A percentile compares a stretch with the other conserved stretches of the same genome.
These are phyloP conservation scores for Kodamaea sp. DNA, from an alignment of 1,139 yeast species.

Conservation along the genomic window DNA sequence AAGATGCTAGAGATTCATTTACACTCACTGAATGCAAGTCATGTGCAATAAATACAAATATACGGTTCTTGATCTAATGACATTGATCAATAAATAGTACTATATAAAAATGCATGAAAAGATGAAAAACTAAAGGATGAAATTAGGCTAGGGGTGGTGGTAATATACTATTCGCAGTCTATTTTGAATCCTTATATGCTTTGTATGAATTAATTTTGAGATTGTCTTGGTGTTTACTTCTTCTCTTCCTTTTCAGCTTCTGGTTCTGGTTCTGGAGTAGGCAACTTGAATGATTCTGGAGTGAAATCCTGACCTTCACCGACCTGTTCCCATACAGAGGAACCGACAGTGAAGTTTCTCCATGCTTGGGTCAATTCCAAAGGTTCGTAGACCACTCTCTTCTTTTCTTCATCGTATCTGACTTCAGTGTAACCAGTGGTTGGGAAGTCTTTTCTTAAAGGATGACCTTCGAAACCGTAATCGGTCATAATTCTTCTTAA, in stretches of 20 bases:
- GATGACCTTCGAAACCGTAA: conserved; percentile 92
- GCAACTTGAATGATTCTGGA: conserved; percentile 79
- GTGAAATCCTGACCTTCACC: conserved; percentile 85
- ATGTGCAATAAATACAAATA: no score
- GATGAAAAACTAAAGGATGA: conserved; percentile 9
- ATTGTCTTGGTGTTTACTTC: conserved; percentile 15
- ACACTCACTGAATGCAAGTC: no score
- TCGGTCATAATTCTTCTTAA: conserved; percentile 89
- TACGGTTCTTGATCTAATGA: no score
- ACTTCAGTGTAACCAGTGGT: conserved; percentile 90
- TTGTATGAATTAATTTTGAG: no score
- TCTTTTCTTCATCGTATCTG: conserved; percentile 87
- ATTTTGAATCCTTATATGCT: no score
- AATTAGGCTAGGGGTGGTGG: not conserved
- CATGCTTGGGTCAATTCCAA: conserved; percentile 89
- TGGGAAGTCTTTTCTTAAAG: conserved; percentile 90
- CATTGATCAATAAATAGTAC: conserved; percentile 10
- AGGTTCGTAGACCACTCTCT: conserved; percentile 87
- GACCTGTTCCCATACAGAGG: conserved; percentile 90
- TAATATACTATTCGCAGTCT: no score
- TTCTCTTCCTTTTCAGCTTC: conserved; percentile 32
- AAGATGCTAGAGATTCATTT: no score
- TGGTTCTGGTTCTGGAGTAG: conserved; percentile 80
- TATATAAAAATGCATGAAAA: conserved; percentile 14
- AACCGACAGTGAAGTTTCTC: conserved; percentile 86